These are phyloP conservation scores for Kodamaea anthophila DNA, from an alignment of 1,139 yeast genomes.

Conservation along the genomic window DNA sequence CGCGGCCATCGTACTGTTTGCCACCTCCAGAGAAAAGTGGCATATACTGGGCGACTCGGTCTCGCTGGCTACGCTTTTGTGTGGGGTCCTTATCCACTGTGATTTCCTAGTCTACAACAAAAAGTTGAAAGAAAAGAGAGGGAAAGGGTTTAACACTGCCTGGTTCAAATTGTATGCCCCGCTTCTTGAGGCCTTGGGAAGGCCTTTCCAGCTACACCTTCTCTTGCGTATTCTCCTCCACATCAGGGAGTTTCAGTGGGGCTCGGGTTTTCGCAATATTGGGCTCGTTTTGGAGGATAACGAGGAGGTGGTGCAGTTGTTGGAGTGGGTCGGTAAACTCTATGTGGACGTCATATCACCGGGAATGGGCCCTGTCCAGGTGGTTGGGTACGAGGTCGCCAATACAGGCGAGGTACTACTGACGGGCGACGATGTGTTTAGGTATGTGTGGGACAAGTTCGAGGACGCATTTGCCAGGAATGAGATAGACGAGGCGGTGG, in stretches of 20 bases:
- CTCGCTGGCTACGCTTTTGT: conserved; percentile 10
- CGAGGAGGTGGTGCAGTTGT: conserved; percentile 12
- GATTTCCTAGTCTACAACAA: conserved; percentile 25
- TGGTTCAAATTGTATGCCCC: conserved; percentile 29
- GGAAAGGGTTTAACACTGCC: conserved; percentile 21
- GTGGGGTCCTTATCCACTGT: conserved; percentile 16
- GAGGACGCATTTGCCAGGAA: no score
- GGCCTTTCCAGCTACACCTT: conserved; percentile 14
- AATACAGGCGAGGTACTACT: no score
- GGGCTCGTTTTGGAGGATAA: conserved; percentile 7
- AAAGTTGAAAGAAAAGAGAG: conserved; percentile 14
- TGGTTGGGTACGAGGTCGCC: not conserved
- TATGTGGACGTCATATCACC: no score
- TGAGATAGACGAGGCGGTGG: no score
- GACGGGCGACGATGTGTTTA: conserved; percentile 7
- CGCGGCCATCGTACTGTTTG: conserved; percentile 22
- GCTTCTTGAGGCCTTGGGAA: conserved; percentile 26
- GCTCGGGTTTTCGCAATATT: conserved; percentile 1
- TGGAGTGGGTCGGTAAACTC: conserved; percentile 17
- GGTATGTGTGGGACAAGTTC: conserved; percentile 5
- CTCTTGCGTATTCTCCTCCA: conserved; percentile 8
- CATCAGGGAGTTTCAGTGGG: conserved; percentile 2
- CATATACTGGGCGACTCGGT: conserved; percentile 3
- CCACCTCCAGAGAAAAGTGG: conserved; percentile 7
- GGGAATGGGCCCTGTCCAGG: no score